A percentile compares a stretch with the other conserved stretches of the same genome.
phyloP scores from a whole-genome alignment of 345 rosid species.

The Lepidium africanum region DNA sequence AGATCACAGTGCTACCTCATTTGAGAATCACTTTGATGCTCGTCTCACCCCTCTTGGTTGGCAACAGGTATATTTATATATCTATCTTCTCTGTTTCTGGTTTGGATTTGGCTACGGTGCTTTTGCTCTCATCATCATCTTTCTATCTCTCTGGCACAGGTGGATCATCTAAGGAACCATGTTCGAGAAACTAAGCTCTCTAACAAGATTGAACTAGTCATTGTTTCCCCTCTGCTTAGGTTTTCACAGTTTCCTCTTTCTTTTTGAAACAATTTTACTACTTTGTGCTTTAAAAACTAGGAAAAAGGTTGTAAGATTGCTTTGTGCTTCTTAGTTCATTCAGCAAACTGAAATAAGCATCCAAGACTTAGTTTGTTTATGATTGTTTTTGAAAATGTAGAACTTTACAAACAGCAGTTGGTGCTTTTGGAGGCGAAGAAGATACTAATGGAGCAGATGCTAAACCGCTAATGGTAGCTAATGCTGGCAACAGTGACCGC shows the following conservation, averaged over 20 bases:
- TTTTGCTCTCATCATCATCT: neutral
- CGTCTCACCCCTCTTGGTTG: conserved; percentile 77
- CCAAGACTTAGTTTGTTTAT: neutral
- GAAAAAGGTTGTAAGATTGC: neutral
- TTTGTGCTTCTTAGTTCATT: neutral
- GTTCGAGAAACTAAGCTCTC: conserved; percentile 42
- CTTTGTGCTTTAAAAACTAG: neutral
- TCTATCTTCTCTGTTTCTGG: neutral
- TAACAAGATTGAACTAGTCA: conserved; percentile 55
- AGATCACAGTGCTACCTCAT: conserved; percentile 37
- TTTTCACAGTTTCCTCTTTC: neutral
- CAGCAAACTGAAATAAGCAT: no score
- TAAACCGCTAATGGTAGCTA: conserved; percentile 50
- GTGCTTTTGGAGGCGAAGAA: conserved; percentile 62
- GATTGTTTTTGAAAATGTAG: conserved; percentile 16
- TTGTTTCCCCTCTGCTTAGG: conserved; percentile 72
- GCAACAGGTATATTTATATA: conserved; percentile 50
- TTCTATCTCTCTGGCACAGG: conserved; percentile 33
- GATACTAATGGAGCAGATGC: conserved; percentile 23
- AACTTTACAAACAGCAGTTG: conserved; percentile 78
- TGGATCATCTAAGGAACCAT: conserved; percentile 55
- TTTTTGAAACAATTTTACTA: neutral
- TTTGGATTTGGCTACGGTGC: neutral
- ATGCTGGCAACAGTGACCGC: conserved; percentile 42
- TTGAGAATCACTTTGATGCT: conserved; percentile 64